phyloP scores from a whole-genome alignment of 2,329 filamentous ascomycete species.

The Periconia sp. region DNA sequence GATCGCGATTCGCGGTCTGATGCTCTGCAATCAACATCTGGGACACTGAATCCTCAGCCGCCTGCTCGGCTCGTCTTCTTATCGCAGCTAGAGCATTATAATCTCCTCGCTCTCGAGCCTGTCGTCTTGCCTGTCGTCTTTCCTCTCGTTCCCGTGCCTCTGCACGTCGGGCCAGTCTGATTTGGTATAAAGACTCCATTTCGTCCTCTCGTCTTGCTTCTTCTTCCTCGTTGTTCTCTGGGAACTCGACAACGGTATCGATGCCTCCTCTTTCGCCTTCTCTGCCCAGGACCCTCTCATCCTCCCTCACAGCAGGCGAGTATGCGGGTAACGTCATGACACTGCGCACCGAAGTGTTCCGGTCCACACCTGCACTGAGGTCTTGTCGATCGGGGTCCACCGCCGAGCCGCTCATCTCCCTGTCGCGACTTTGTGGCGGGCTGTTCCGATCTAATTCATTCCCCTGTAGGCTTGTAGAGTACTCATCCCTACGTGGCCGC shows the following conservation, averaged over 20 bases:
- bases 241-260: conserved; percentile 86
- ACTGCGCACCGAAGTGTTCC: conserved; percentile 87
- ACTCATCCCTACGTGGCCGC: conserved; percentile 34
- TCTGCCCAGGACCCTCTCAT: conserved; percentile 82
- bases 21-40: conserved; percentile 63
- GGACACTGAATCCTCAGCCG: conserved; percentile 48
- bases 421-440: conserved; percentile 26
- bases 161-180: conserved; percentile 76
- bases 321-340: conserved; percentile 94
- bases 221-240: conserved; percentile 79
- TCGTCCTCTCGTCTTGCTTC: conserved; percentile 81
- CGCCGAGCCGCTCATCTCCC: conserved; percentile 34
- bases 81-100: conserved; percentile 66
- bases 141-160: conserved; percentile 80
- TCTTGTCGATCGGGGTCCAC: conserved; percentile 35
- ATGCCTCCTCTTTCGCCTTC: conserved; percentile 93
- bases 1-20: conserved; percentile 65
- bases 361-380: conserved; percentile 63
- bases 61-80: conserved; percentile 58
- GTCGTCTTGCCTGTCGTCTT: conserved; percentile 70
- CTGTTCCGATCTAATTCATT: conserved; percentile 33
- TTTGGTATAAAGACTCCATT: conserved; percentile 92
- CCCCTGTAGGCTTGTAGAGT: conserved; percentile 43
- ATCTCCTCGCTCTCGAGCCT: conserved; percentile 76
- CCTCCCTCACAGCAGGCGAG: conserved; percentile 71